Conservation (phyloP, 176 grass and related monocot genomes). For the Oryza longistaminata region DNA sequence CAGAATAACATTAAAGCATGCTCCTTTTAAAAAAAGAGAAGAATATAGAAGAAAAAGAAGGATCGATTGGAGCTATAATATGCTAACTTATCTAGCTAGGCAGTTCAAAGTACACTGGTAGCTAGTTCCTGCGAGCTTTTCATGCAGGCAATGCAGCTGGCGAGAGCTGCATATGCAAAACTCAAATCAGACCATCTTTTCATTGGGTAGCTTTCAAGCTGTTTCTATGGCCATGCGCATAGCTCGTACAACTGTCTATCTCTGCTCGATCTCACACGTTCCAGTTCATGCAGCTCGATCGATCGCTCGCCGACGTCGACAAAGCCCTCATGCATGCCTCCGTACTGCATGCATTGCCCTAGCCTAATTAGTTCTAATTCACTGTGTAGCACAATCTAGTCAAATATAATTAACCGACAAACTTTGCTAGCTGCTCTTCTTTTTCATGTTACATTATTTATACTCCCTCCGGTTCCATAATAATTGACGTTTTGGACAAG, state of each 20-base stretch:
- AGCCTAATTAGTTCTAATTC: not conserved
- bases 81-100: not conserved
- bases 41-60: no score
- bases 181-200: slow-evolving; percentile 12
- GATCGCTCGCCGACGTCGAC: slow-evolving; percentile 8
- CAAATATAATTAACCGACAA: not conserved
- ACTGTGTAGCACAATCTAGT: not conserved
- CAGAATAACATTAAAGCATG: no score
- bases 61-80: no score
- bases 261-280: slow-evolving; percentile 21
- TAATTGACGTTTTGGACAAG: no score
- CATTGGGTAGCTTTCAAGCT: not conserved
- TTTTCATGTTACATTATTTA: no score
- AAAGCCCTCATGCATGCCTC: not conserved
- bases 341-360: not conserved
- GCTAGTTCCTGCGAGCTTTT: not conserved
- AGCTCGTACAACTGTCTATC: slow-evolving; percentile 42
- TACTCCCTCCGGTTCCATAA: no score
- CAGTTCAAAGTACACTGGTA: not conserved
- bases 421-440: not conserved
- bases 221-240: slow-evolving; percentile 3
- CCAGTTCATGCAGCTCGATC: not conserved
- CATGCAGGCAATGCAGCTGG: slow-evolving; percentile 7
- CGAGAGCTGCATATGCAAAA: not conserved
- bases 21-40: no score